Evolutionary conservation across 352 stramenopile genomes (phyloP).

Genomic region (Nothophytophthora sp.): DNA sequence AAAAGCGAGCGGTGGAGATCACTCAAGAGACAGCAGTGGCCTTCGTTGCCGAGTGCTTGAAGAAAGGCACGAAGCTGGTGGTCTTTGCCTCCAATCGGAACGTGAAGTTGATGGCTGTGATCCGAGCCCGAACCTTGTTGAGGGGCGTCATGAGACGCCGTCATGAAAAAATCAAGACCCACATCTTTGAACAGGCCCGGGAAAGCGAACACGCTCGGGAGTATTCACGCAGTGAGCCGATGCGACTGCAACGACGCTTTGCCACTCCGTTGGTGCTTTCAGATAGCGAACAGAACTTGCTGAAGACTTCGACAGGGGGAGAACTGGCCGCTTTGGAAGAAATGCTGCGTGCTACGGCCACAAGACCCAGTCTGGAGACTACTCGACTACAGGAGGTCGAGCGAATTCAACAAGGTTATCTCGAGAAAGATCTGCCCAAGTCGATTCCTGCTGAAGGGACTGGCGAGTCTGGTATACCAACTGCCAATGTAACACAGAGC

Average conservation of each 20-base stretch:
- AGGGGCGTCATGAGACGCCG: constrained; percentile 46
- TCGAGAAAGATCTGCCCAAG: too few relatives aligned
- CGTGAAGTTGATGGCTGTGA: constrained; percentile 42
- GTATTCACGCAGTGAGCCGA: constrained; percentile 48
- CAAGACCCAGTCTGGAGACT: too few relatives aligned
- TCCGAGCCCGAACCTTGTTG: constrained; percentile 49
- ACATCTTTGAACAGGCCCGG: constrained; percentile 45
- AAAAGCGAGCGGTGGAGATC: constrained; percentile 44
- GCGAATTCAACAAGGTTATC: too few relatives aligned
- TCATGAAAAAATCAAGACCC: constrained; percentile 41
- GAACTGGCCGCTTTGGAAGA: constrained; percentile 28
- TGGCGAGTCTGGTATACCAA: too few relatives aligned
- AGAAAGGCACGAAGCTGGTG: constrained; percentile 30
- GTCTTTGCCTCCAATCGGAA: constrained; percentile 37
- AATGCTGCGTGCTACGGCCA: constrained; percentile 10
- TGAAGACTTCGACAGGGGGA: constrained; percentile 34
- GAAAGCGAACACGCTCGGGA: constrained; percentile 61
- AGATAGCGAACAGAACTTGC: constrained; percentile 50
- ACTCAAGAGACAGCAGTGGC: constrained; percentile 18
- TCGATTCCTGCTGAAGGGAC: too few relatives aligned
- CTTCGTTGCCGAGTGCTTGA: constrained; percentile 40
- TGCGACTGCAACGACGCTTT: constrained; percentile 48
- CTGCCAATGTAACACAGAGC: too few relatives aligned
- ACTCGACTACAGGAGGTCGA: too few relatives aligned
- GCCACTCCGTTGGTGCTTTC: constrained; percentile 35